phyloP scores from a whole-genome alignment of 2,329 filamentous ascomycete genomes.

The Harringtonia aguacate region DNA sequence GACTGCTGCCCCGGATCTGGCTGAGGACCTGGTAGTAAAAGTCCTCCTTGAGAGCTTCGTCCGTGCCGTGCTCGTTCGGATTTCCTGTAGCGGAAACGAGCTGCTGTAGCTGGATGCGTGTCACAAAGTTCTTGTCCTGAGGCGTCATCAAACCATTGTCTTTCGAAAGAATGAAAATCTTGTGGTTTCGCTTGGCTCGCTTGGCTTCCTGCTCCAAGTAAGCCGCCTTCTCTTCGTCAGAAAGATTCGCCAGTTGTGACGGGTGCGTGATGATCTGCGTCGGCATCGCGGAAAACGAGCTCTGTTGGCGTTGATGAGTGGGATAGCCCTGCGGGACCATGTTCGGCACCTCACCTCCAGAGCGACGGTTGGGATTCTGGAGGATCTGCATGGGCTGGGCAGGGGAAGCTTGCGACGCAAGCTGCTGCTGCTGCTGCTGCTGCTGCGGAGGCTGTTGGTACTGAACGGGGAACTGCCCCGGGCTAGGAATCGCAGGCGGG shows the following conservation, averaged over 20 bases:
- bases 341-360: conserved; percentile 33
- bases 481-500: conserved; percentile 23
- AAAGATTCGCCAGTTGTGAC: conserved; percentile 64
- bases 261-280: conserved; percentile 46
- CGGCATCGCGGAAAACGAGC: conserved; percentile 49
- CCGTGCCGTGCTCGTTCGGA: conserved; percentile 66
- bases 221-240: conserved; percentile 72
- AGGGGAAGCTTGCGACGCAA: no score
- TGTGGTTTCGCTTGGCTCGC: conserved; percentile 93
- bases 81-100: conserved; percentile 87
- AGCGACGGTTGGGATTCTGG: conserved; percentile 64
- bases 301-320: conserved; percentile 32
- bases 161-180: conserved; percentile 86
- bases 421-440: no score
- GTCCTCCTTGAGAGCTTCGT: conserved; percentile 78
- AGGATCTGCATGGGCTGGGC: conserved; percentile 62
- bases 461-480: conserved; percentile 7
- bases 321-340: conserved; percentile 20
- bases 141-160: conserved; percentile 98
- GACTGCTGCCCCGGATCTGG: conserved; percentile 81
- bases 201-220: conserved; percentile 88
- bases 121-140: conserved; percentile 99
- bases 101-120: conserved; percentile 93
- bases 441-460: conserved; percentile 15
- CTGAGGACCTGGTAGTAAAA: conserved; percentile 98